Conservation (phyloP, 805 yeast species). For the Kazachstania psychrophila region DNA sequence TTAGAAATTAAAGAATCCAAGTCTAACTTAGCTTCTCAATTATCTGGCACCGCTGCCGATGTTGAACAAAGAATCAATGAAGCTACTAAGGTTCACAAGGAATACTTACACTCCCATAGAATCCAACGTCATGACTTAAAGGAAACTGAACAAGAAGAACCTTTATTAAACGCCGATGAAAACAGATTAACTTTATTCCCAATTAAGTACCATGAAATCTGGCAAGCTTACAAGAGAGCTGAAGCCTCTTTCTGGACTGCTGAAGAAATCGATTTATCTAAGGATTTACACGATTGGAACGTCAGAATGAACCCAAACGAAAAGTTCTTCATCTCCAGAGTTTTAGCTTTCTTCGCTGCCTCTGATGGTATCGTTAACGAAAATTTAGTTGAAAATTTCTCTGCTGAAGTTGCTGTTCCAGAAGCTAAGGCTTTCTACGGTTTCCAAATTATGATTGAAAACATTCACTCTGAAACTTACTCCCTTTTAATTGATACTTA, state of each 20-base stretch:
- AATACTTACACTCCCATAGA: constrained; percentile 51
- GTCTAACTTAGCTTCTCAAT: constrained; percentile 35
- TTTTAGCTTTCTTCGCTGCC: constrained; percentile 95
- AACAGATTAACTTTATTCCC: constrained; percentile 91
- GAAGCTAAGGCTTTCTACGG: constrained; percentile 99
- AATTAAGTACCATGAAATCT: constrained; percentile 90
- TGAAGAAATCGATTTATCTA: constrained; percentile 92
- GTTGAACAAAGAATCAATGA: constrained; percentile 24
- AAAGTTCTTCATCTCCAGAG: constrained; percentile 84
- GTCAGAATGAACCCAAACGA: constrained; percentile 81
- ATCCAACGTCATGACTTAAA: constrained; percentile 66
- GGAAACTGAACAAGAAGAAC: constrained; percentile 79
- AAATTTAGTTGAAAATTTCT: constrained; percentile 92
- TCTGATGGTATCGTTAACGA: constrained; percentile 98
- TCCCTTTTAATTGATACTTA: constrained; percentile 90
- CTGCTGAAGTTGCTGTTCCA: constrained; percentile 93
- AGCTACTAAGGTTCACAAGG: constrained; percentile 37
- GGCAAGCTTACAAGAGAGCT: constrained; percentile 98
- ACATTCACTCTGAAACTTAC: constrained; percentile 96
- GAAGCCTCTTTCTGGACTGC: constrained; percentile 99
- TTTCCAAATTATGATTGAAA: constrained; percentile 99
- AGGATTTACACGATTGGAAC: constrained; percentile 91
- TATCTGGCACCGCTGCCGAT: constrained; percentile 30
- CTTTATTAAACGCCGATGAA: constrained; percentile 74
- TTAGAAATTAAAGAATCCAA: constrained; percentile 41